Conservation (phyloP, 768 basidiomycete species). For the Tubosaeta brunneosetosa region DNA sequence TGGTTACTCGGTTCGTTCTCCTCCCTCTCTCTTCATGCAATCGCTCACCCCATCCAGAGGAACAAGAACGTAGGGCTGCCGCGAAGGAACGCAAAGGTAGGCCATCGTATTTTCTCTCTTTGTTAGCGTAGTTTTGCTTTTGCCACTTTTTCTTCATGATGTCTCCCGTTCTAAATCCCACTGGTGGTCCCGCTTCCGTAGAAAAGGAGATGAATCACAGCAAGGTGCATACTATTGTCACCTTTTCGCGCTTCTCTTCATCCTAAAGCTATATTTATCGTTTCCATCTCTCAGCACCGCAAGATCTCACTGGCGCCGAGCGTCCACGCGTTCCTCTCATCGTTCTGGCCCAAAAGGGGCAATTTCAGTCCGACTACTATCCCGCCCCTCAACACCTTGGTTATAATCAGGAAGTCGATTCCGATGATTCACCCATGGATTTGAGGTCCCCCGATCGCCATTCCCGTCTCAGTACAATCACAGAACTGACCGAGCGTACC, state of each 20-base stretch:
- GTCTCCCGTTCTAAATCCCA: constrained; percentile 27
- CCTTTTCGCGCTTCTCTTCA: constrained; percentile 20
- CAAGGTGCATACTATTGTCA: constrained; percentile 53
- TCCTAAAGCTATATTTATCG: constrained; percentile 18
- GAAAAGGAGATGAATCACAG: constrained; percentile 36
- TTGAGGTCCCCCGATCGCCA: constrained; percentile 27
- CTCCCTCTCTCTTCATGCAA: background rate
- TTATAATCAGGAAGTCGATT: constrained; percentile 22
- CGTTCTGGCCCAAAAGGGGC: constrained; percentile 54
- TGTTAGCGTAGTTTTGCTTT: constrained; percentile 35
- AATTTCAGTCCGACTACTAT: constrained; percentile 29
- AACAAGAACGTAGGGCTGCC: constrained; percentile 56
- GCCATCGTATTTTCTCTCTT: constrained; percentile 33
- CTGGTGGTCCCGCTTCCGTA: constrained; percentile 35
- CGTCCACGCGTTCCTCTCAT: constrained; percentile 57
- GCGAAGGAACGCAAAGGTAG: constrained; percentile 84
- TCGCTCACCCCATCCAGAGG: constrained; percentile 42
- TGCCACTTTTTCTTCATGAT: constrained; percentile 30
- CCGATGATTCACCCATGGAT: constrained; percentile 31
- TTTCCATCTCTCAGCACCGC: constrained; percentile 17
- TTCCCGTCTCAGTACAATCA: constrained; percentile 57
- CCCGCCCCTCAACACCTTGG: constrained; percentile 20
- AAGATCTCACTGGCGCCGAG: constrained; percentile 18
- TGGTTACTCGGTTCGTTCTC: constrained; percentile 65
- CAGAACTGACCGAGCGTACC: constrained; percentile 62